These are phyloP conservation scores for Colletotrichum liriopes DNA, from an alignment of 2,329 filamentous ascomycete genomes.

Conservation along the genomic window DNA sequence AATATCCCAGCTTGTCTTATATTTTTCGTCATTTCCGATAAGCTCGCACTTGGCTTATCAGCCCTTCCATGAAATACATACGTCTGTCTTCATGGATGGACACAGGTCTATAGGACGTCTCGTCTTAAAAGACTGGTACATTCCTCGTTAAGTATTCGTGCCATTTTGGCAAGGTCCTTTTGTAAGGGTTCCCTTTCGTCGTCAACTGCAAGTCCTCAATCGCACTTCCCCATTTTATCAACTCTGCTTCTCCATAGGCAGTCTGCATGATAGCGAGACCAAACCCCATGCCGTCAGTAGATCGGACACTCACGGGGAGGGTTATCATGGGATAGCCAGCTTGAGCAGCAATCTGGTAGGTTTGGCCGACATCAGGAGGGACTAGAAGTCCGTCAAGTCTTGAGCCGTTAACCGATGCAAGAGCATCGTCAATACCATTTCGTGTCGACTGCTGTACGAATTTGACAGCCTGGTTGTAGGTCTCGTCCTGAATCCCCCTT, in stretches of 20 bases:
- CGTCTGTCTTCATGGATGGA: neutral
- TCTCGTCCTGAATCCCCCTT: constrained; percentile 74
- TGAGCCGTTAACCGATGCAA: constrained; percentile 60
- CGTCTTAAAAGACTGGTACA: constrained; percentile 52
- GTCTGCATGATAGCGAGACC: constrained; percentile 72
- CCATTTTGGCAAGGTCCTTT: constrained; percentile 68
- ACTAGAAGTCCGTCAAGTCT: constrained; percentile 76
- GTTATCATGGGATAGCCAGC: constrained; percentile 83
- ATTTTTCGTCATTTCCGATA: neutral
- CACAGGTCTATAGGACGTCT: neutral
- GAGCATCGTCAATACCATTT: constrained; percentile 79
- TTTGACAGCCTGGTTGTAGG: constrained; percentile 76
- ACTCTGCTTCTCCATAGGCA: constrained; percentile 71
- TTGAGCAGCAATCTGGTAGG: constrained; percentile 80
- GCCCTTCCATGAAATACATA: neutral
- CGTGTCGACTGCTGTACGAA: constrained; percentile 74
- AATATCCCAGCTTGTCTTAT: neutral
- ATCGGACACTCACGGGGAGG: constrained; percentile 73
- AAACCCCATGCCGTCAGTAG: constrained; percentile 71
- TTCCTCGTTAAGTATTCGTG: constrained; percentile 64
- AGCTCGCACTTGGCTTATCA: neutral
- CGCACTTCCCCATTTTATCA: constrained; percentile 75
- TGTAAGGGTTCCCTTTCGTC: constrained; percentile 57
- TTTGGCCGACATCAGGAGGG: constrained; percentile 77
- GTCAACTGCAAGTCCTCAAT: constrained; percentile 72